Evolutionary conservation across 805 yeast genomes (phyloP).

Genomic region (Candida xiaguanensis): DNA sequence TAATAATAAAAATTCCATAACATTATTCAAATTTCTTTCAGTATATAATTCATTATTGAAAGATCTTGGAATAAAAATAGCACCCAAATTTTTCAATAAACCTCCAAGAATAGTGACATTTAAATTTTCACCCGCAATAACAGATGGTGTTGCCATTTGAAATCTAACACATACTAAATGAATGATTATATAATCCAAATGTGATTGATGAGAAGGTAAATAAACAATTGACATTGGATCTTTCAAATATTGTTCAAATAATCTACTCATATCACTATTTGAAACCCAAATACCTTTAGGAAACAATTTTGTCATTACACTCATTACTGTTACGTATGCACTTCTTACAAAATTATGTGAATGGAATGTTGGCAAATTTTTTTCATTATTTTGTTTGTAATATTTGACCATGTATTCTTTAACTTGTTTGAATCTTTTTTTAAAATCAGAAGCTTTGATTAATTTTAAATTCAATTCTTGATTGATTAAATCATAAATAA

Average conservation of each 20-base stretch:
- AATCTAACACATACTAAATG: conserved; percentile 52
- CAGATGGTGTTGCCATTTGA: conserved; percentile 51
- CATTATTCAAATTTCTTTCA: conserved; percentile 44
- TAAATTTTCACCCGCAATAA: conserved; percentile 65
- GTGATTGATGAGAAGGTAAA: conserved; percentile 61
- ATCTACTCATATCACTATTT: conserved; percentile 22
- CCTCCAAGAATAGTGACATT: conserved; percentile 55
- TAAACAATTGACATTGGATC: conserved; percentile 45
- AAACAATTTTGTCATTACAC: conserved; percentile 31
- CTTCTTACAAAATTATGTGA: conserved; percentile 23
- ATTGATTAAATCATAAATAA: conserved; percentile 31
- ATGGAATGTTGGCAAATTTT: conserved; percentile 33
- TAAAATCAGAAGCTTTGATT: conserved; percentile 30
- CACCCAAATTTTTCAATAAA: conserved; percentile 49
- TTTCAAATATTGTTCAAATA: conserved; percentile 28
- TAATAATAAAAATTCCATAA: conserved; percentile 45
- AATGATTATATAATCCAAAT: conserved; percentile 56
- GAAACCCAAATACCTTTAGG: conserved; percentile 42
- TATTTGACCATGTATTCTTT: conserved; percentile 36
- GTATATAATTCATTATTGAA: conserved; percentile 42
- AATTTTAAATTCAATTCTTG: conserved; percentile 36
- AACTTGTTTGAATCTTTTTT: conserved; percentile 30
- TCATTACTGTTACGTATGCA: conserved; percentile 37
- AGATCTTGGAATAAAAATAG: conserved; percentile 53
- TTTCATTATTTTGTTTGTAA: conserved; percentile 32